Conservation (phyloP, 2,329 filamentous ascomycete genomes). For the Xylaria sp. region DNA sequence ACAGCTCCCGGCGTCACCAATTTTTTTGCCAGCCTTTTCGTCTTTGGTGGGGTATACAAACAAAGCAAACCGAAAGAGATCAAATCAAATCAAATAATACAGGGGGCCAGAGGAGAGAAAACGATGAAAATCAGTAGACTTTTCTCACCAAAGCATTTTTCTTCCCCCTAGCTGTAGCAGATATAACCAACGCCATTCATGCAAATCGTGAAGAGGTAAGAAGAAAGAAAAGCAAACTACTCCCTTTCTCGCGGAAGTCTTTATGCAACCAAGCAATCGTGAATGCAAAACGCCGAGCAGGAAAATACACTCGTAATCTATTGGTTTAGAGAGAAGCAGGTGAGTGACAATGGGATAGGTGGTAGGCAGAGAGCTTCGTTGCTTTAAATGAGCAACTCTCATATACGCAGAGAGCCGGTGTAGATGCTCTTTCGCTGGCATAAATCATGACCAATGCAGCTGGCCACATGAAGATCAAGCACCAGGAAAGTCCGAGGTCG, state of each 20-base stretch:
- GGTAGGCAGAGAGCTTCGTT: constrained; percentile 11
- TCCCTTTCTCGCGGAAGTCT: constrained; percentile 27
- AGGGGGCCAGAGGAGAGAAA: constrained; percentile 8
- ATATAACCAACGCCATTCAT: constrained; percentile 40
- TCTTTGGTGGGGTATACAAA: constrained; percentile 38
- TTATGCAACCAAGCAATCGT: constrained; percentile 34
- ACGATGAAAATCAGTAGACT: neutral
- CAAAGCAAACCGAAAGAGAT: constrained; percentile 23
- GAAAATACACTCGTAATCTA: constrained; percentile 32
- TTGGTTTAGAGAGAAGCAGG: constrained; percentile 12
- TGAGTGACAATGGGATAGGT: constrained; percentile 6
- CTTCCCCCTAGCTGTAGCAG: constrained; percentile 23
- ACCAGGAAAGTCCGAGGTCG: neutral
- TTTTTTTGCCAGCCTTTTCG: constrained; percentile 31
- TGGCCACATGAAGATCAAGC: neutral
- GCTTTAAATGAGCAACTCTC: neutral
- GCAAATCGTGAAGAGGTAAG: constrained; percentile 33
- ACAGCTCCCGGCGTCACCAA: constrained; percentile 1
- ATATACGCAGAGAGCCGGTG: neutral
- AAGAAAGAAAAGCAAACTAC: constrained; percentile 8
- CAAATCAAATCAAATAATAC: constrained; percentile 19
- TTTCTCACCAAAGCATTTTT: constrained; percentile 15
- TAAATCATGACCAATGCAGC: constrained; percentile 9
- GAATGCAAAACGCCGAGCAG: constrained; percentile 37
- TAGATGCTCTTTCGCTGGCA: constrained; percentile 10